Evolutionary conservation across 2,329 filamentous ascomycete species (phyloP).

Genomic region (Apiospora saccharicola): DNA sequence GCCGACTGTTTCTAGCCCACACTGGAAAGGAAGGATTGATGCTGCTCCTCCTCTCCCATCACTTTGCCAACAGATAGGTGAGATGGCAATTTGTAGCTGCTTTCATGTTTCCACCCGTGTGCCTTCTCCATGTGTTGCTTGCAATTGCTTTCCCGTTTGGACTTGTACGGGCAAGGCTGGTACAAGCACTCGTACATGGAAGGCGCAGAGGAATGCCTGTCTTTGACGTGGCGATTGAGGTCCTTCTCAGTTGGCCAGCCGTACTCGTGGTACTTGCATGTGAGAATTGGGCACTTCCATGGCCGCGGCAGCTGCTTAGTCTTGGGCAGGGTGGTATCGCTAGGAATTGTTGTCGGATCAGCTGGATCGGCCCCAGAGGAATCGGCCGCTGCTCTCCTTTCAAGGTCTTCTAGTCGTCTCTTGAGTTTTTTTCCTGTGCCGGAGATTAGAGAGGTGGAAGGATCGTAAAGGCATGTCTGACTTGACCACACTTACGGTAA

Average conservation of each 20-base stretch:
- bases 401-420: conserved; percentile 85
- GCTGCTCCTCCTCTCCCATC: conserved; percentile 52
- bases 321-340: no score
- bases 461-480: conserved; percentile 17
- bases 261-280: conserved; percentile 88
- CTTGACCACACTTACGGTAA: conserved; percentile 70
- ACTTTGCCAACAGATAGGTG: conserved; percentile 37
- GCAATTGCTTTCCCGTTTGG: conserved; percentile 95
- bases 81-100: conserved; percentile 24
- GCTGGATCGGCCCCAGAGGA: no score
- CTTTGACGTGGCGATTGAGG: conserved; percentile 92
- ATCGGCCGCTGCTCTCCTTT: conserved; percentile 60
- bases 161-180: conserved; percentile 87
- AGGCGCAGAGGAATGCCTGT: conserved; percentile 89
- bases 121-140: conserved; percentile 99
- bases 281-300: conserved; percentile 85
- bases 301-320: conserved; percentile 67
- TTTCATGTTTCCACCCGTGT: conserved; percentile 71
- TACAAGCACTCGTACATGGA: conserved; percentile 85
- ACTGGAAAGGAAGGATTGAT: conserved; percentile 53
- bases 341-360: no score
- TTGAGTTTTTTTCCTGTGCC: conserved; percentile 86
- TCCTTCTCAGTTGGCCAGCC: conserved; percentile 99
- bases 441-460: conserved; percentile 3
- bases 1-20: conserved; percentile 47